Conservation (phyloP, 108 stramenopile species). For the Heterococcus sp. region DNA sequence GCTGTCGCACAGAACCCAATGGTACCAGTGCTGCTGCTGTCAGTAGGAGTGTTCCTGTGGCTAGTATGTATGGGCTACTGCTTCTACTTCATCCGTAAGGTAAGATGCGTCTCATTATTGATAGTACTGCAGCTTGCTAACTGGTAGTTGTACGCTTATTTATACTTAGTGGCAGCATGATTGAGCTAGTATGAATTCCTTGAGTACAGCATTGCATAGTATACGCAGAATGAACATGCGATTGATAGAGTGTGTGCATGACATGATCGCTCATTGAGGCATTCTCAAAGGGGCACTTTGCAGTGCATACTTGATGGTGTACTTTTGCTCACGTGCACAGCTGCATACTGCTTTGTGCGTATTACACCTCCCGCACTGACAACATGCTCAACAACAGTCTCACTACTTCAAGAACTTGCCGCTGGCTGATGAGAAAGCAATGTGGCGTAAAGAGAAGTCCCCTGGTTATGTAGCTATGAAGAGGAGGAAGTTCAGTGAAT, state of each 20-base stretch:
- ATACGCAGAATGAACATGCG: too few relatives aligned
- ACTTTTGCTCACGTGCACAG: neutral
- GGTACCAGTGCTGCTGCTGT: neutral
- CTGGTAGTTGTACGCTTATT: too few relatives aligned
- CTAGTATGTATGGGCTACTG: conserved; percentile 8
- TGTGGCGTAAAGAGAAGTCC: conserved; percentile 9
- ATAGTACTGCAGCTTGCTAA: too few relatives aligned
- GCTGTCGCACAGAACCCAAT: conserved; percentile 3
- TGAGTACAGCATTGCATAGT: too few relatives aligned
- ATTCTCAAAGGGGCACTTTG: too few relatives aligned
- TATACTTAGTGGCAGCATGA: too few relatives aligned
- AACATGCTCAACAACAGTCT: neutral
- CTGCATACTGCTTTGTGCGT: neutral
- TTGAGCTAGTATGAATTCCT: too few relatives aligned
- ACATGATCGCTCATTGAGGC: too few relatives aligned
- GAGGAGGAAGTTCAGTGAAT: neutral
- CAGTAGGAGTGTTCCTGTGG: conserved; percentile 12
- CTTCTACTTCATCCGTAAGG: conserved; percentile 43
- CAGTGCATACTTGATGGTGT: too few relatives aligned
- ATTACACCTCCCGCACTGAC: neutral
- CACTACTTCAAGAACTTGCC: conserved; percentile 37
- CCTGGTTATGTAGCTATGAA: neutral
- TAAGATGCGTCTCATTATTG: too few relatives aligned
- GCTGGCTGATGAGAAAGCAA: conserved; percentile 16
- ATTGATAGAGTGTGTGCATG: too few relatives aligned